phyloP scores from a whole-genome alignment of 768 basidiomycete species.

The Tulasnella sp. region DNA sequence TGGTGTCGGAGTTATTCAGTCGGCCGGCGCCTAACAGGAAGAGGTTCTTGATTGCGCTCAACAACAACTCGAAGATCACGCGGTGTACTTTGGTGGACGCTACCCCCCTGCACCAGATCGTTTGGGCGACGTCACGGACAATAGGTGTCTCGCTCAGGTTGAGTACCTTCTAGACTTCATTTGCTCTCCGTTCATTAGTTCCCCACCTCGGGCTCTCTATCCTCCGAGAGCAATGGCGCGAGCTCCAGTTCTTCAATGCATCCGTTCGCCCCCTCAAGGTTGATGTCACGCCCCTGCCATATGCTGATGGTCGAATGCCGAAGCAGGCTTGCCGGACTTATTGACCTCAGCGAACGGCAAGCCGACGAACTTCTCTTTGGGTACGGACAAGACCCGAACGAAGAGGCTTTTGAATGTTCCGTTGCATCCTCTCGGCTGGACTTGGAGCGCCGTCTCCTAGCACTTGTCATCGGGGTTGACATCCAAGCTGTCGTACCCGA shows the following conservation, averaged over 20 bases:
- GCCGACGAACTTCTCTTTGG: constrained; percentile 21
- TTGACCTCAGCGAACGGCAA: constrained; percentile 31
- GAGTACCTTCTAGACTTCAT: not conserved
- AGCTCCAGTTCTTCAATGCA: not conserved
- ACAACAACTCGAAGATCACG: constrained; percentile 29
- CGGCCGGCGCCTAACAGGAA: constrained; percentile 4
- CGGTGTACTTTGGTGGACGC: constrained; percentile 22
- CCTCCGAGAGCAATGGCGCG: constrained; percentile 9
- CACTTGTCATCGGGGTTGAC: constrained; percentile 18
- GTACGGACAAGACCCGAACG: constrained; percentile 3
- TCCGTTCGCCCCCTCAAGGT: not conserved
- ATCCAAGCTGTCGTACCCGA: not conserved
- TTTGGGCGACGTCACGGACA: not conserved
- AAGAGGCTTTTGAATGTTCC: not conserved
- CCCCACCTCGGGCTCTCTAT: not conserved
- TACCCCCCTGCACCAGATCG: constrained; percentile 23
- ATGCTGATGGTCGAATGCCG: constrained; percentile 16
- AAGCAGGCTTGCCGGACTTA: constrained; percentile 25
- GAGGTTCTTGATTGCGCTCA: constrained; percentile 15
- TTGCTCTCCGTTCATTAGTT: not conserved
- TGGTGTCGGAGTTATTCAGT: not conserved
- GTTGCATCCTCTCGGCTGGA: not conserved
- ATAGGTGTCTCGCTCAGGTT: constrained; percentile 5
- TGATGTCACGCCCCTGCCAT: constrained; percentile 16
- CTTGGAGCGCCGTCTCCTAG: constrained; percentile 17